A percentile compares a stretch with the other conserved stretches of the same genome.
Conservation (phyloP, 805 yeast genomes). For the Candida ovalis region DNA sequence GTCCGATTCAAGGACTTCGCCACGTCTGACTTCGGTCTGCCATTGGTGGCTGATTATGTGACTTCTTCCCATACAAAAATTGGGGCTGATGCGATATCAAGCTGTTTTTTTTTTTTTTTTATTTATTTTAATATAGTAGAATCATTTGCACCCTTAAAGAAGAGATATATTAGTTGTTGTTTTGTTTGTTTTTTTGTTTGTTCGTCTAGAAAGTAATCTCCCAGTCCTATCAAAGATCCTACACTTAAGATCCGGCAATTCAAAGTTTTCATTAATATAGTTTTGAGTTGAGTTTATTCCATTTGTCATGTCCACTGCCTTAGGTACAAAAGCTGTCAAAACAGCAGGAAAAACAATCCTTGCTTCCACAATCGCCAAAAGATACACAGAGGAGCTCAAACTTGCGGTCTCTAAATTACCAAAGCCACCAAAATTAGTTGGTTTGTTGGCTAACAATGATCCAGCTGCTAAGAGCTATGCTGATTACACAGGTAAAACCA, state of each 20-base stretch:
- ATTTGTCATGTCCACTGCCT: not conserved
- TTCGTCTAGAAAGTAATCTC: too few species aligned
- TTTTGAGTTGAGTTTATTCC: not conserved
- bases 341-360: slow-evolving; percentile 74
- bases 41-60: not conserved
- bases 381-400: slow-evolving; percentile 69
- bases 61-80: not conserved
- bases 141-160: too few species aligned
- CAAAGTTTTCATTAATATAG: not conserved
- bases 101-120: not conserved
- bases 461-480: slow-evolving; percentile 97
- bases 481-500: slow-evolving; percentile 90
- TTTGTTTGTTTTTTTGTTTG: too few species aligned
- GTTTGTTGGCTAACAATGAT: slow-evolving; percentile 86
- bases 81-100: not conserved
- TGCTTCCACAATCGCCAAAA: slow-evolving; percentile 85
- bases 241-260: too few species aligned
- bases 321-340: slow-evolving; percentile 3
- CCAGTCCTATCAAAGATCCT: too few species aligned
- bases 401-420: slow-evolving; percentile 49
- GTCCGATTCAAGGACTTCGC: too few species aligned
- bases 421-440: slow-evolving; percentile 74
- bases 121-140: too few species aligned
- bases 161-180: too few species aligned
- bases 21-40: not conserved